Evolutionary conservation across 352 stramenopile species (phyloP), one percentile per base, ranked within the genome.

Genomic region (Plasmopara halstedii): DNA sequence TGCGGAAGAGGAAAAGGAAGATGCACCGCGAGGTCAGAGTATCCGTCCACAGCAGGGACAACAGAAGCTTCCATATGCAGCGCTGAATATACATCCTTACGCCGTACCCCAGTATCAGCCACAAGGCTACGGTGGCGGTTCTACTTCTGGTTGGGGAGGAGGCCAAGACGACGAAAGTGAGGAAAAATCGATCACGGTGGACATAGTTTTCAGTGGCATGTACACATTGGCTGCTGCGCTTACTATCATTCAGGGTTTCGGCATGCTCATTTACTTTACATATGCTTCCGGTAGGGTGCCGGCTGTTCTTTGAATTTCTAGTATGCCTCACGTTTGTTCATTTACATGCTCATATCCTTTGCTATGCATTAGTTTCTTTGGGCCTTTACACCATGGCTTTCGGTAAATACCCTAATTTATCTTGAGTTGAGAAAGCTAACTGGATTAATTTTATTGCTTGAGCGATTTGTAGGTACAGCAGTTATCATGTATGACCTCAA

Each of bases 401-500:
- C 45, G 76, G 78, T 87, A 70, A 14, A 61, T 21, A 38, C 26
- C 36, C 18, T 35, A 15, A 14, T 1, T 18, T 40, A 9, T 1
- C 42, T 9, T 22, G 14, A 42, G 23, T 8, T 0, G 9, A 17
- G 23, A 10, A 27, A 36, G n/a, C 3, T 31, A 13, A n/a, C 11
- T 34, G 11, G 14, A n/a, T 50, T 34, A 58, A 23, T 14, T 8
- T 41, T 20, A 13, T 29, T 33, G 9, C n/a, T 48, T 25, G 15
- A 44, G 25, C 25, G 21, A 14, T 40, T 33, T 42, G 14, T 38
- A 88, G 77, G 80, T 18, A 69, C 60, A n/a, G 59, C 58, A 3
- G 70, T 87, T 47, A 85, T 93, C 42, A 62, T 93, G 48, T 90
- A 86, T 42, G 81, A 93, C 53, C 62, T 93, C 34, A 93, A 93